These are phyloP conservation scores for Parastagonospora avenae DNA, from an alignment of 2,329 filamentous ascomycete species.

Conservation along the genomic window DNA sequence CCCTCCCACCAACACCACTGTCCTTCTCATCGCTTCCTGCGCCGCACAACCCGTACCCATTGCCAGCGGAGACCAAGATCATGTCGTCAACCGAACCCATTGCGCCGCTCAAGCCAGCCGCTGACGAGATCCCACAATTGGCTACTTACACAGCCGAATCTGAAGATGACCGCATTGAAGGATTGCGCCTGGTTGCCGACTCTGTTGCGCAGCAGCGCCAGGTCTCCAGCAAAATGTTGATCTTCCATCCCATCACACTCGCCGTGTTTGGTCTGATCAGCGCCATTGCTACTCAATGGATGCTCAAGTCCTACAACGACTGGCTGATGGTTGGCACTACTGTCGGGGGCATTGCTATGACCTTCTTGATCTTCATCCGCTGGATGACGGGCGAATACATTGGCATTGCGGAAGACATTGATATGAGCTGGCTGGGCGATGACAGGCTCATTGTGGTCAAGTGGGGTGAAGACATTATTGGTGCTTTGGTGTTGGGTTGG, in stretches of 20 bases:
- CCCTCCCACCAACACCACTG: slow-evolving; percentile 56
- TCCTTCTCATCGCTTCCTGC: slow-evolving; percentile 52
- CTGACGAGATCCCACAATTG: slow-evolving; percentile 59
- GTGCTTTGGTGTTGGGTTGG: slow-evolving; percentile 71
- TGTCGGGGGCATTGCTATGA: slow-evolving; percentile 65
- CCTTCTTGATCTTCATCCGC: slow-evolving; percentile 66
- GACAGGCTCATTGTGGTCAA: slow-evolving; percentile 64
- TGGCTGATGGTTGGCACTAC: slow-evolving; percentile 63
- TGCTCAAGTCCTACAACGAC: slow-evolving; percentile 54
- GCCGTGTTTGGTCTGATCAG: slow-evolving; percentile 47
- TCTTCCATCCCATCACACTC: slow-evolving; percentile 45
- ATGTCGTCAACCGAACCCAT: slow-evolving; percentile 45
- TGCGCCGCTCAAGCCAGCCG: slow-evolving; percentile 23
- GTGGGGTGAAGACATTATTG: slow-evolving; percentile 72
- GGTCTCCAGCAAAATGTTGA: slow-evolving; percentile 64
- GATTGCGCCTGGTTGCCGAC: slow-evolving; percentile 76
- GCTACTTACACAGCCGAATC: slow-evolving; percentile 60
- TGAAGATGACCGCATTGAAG: slow-evolving; percentile 67
- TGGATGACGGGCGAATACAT: slow-evolving; percentile 68
- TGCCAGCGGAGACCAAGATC: slow-evolving; percentile 39
- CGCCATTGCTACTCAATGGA: slow-evolving; percentile 46
- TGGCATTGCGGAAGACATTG: slow-evolving; percentile 63
- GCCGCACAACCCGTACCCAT: slow-evolving; percentile 39
- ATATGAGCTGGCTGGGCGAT: slow-evolving; percentile 66
- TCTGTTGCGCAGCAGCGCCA: slow-evolving; percentile 83